Percentiles rank a stretch among this genome's conserved stretches.
These are phyloP conservation scores for Lenzites betulinus DNA, from an alignment of 768 basidiomycete species.

Conservation along the genomic window DNA sequence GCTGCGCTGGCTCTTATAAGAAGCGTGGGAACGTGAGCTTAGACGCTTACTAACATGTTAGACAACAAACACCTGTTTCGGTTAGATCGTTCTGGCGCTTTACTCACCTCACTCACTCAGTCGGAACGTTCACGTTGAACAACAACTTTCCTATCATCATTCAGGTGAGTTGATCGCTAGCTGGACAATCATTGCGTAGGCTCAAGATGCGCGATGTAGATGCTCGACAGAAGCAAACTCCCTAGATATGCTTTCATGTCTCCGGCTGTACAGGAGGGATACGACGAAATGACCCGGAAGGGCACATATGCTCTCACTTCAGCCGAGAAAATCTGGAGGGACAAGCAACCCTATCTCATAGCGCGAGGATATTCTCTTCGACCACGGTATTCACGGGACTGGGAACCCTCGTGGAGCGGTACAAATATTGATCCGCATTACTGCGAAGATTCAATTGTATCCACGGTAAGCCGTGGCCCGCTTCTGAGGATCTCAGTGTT, in stretches of 20 bases:
- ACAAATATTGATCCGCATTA: constrained; percentile 10
- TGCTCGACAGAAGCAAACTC: not conserved
- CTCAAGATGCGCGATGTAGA: too few relatives aligned
- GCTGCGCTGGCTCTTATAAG: too few relatives aligned
- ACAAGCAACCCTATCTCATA: constrained; percentile 12
- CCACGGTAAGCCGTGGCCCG: constrained; percentile 5
- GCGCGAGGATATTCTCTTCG: constrained; percentile 23
- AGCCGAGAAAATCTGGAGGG: constrained; percentile 10
- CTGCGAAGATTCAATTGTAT: constrained; percentile 19
- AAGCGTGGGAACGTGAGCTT: too few relatives aligned
- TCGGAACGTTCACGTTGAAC: too few relatives aligned
- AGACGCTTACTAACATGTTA: too few relatives aligned
- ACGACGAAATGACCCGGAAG: not conserved
- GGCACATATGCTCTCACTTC: constrained; percentile 4
- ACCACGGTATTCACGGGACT: constrained; percentile 14
- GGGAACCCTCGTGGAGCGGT: constrained; percentile 17
- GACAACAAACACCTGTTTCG: too few relatives aligned
- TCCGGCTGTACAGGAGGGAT: not conserved
- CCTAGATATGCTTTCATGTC: not conserved
- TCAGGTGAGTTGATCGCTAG: too few relatives aligned
- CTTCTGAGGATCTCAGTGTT: too few relatives aligned
- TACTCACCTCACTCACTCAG: too few relatives aligned
- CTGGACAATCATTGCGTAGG: too few relatives aligned
- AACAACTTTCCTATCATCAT: too few relatives aligned
- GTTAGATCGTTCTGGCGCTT: too few relatives aligned